Percentiles rank a stretch among this genome's conserved stretches.
Evolutionary conservation across 192 early-diverging fungal genomes (phyloP).

Genomic region (Linnemannia exigua): DNA sequence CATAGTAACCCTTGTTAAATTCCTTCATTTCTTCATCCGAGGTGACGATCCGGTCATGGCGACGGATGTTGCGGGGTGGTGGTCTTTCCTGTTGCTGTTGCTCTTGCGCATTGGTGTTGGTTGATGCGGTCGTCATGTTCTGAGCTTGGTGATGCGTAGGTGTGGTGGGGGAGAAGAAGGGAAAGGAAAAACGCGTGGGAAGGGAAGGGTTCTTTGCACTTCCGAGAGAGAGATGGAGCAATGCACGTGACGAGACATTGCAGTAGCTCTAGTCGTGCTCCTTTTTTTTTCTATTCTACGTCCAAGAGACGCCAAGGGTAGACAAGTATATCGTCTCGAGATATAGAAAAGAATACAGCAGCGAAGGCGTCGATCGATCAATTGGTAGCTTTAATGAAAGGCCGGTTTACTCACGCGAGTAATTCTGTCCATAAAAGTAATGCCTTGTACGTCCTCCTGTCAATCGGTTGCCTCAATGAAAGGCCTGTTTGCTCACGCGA

Average conservation of each 20-base stretch:
- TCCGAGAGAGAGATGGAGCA: neutral
- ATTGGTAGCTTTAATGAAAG: too few species aligned
- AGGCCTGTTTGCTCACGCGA: too few species aligned
- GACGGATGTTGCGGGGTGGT: constrained; percentile 6
- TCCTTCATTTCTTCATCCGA: constrained; percentile 51
- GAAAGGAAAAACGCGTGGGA: neutral
- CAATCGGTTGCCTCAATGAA: too few species aligned
- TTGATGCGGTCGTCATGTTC: neutral
- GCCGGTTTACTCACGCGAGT: too few species aligned
- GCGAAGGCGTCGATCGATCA: too few species aligned
- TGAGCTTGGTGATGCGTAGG: neutral
- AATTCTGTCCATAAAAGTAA: too few species aligned
- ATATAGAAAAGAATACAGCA: too few species aligned
- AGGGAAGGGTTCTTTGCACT: neutral
- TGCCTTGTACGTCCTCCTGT: too few species aligned
- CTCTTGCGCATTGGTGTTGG: neutral
- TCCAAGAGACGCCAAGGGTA: too few species aligned
- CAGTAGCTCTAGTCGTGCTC: too few species aligned
- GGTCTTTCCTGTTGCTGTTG: neutral
- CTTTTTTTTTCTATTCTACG: too few species aligned
- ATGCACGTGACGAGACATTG: neutral
- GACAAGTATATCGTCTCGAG: too few species aligned
- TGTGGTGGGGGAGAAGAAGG: neutral
- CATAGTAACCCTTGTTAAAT: constrained; percentile 60
- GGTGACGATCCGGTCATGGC: constrained; percentile 48